Conservation (phyloP, 2,329 filamentous ascomycete genomes). For the Hypoxylon sp. region DNA sequence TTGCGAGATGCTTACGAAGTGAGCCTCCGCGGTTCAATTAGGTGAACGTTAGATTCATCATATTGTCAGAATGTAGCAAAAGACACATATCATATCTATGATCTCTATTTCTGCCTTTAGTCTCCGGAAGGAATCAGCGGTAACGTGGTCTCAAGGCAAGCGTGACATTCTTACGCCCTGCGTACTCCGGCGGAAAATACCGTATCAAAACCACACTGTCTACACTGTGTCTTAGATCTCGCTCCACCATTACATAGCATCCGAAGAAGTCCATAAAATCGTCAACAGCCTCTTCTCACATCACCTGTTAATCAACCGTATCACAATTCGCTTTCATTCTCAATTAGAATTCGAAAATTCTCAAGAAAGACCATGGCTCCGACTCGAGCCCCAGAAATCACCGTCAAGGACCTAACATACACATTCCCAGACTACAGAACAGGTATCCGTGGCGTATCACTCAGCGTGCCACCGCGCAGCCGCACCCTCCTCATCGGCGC, state of each 20-base stretch:
- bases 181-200: constrained; percentile 46
- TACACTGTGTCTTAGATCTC: constrained; percentile 24
- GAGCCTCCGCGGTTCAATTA: not conserved
- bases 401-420: constrained; percentile 84
- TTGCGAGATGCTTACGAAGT: not conserved
- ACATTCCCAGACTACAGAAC: constrained; percentile 86
- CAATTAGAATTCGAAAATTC: not conserved
- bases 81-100: not conserved
- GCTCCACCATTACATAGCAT: constrained; percentile 31
- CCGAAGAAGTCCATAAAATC: constrained; percentile 31
- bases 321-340: not conserved
- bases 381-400: constrained; percentile 68
- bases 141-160: not conserved
- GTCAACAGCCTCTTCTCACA: constrained; percentile 8
- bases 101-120: not conserved
- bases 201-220: constrained; percentile 23
- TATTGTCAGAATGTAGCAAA: not conserved
- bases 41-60: not conserved
- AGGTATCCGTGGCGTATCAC: constrained; percentile 80
- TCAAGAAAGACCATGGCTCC: constrained; percentile 23
- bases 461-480: constrained; percentile 84
- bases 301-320: not conserved
- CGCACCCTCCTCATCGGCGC: constrained; percentile 94
- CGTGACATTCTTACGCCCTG: constrained; percentile 25
- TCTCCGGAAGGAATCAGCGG: not conserved